Base-by-base conservation (phyloP, 2,329 filamentous ascomycete species). In the Sclerotinia borealis region DNA sequence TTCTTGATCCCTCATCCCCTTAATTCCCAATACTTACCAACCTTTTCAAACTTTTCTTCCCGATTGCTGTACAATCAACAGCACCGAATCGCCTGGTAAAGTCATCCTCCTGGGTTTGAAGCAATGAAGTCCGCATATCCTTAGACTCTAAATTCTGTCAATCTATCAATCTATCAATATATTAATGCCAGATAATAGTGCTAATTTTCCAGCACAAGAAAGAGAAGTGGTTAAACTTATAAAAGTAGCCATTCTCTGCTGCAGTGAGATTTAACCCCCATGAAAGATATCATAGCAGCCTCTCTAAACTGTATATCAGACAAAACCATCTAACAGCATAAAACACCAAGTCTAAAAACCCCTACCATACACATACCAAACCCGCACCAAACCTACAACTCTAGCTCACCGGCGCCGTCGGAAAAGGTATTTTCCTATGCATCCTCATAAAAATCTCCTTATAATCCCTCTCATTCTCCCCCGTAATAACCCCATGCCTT, bases 401-500 rank as follows among this genome's bases (percentile, higher is more conserved):
- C 37, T 58, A 61, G 3, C 37, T 36, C 11, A 13, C 15, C 10
- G 43, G 45, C 6, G 47, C 27, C 3, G 59, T 63, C 17, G 63
- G 59, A 56, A 65, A 49, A 3, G 60, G 63, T 4, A 65, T 10
- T 3, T 17, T 55, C 29, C 63, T 63, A 45, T 55, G 50, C 51
- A 65, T 61, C 39, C 63, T 31, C 50, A 49, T 45, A 0, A 52
- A 19, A 27, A 65, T 49, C 47, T 65, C 60, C 1, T 29, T 31
- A 59, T 63, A 63, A 27, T 52, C 51, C 3, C 1, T 7, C 76
- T 95, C 90, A 62, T 85, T 87, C 72, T 91, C 90, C 0, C 82
- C 76, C 1, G 85, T 93, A 64, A 96, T 71, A 59, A 91, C 79
- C 0, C 90, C 90, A 74, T 92, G 91, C 31, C 92, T 78, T 49